Conservation (phyloP, 768 basidiomycete species). For the Lentinus brumalis region DNA sequence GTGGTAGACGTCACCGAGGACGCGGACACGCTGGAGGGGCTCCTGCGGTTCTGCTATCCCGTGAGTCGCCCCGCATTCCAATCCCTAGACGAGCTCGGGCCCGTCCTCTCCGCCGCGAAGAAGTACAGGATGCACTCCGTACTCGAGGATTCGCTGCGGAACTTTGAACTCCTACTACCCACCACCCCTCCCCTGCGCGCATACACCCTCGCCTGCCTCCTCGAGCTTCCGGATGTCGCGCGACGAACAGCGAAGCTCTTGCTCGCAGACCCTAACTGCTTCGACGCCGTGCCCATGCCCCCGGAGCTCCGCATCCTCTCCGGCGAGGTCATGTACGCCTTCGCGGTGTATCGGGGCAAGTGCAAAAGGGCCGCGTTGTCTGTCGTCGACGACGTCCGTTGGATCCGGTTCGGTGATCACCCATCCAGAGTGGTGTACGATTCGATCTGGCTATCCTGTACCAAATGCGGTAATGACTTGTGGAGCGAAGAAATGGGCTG, state of each 20-base stretch:
- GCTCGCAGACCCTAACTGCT: not conserved
- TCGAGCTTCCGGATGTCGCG: not conserved
- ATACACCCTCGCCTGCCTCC: slow-evolving; percentile 7
- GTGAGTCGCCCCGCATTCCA: not conserved
- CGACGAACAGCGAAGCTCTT: not conserved
- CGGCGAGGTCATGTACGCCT: not conserved
- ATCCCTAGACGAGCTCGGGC: not conserved
- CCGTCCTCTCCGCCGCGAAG: slow-evolving; percentile 15
- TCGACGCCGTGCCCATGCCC: not conserved
- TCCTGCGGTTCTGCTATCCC: slow-evolving; percentile 21
- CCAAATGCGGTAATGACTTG: not conserved
- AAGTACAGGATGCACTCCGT: slow-evolving; percentile 24
- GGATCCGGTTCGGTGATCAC: not conserved
- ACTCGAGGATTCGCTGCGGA: not conserved
- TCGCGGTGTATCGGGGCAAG: not conserved
- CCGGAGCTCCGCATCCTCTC: not conserved
- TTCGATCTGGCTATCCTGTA: not conserved
- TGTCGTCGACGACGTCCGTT: slow-evolving; percentile 1
- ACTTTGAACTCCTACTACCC: not conserved
- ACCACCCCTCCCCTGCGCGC: not conserved
- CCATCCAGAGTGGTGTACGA: not conserved
- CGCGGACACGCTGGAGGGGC: slow-evolving; percentile 9
- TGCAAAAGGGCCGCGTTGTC: not conserved
- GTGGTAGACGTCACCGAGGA: slow-evolving; percentile 16
- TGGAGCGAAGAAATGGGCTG: not conserved